Base-by-base conservation (phyloP, 2,329 filamentous ascomycete species). In the Colletotrichum somersetense region DNA sequence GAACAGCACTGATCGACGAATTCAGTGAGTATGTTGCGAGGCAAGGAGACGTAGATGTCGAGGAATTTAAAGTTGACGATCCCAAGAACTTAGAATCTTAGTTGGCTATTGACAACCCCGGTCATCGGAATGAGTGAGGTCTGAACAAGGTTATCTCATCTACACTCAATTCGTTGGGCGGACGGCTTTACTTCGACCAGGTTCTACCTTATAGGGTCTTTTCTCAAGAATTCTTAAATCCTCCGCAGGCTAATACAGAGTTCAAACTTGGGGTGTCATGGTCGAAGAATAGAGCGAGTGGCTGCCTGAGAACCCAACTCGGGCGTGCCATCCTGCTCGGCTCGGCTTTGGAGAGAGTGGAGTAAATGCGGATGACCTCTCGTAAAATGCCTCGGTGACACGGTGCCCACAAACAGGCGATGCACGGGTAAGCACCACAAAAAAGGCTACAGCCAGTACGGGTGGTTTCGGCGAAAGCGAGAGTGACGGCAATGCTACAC, bases 91-190 rank as follows among this genome's bases (percentile, higher is more conserved):
- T 11, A 5, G 8, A 5, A 20, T 2, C n/a, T 52, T 33, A n/a
- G 18, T 18, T 20, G 35, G 26, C 10, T 5, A n/a, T 38, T 14
- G 53, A 35, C 20, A 26, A 14, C 26, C 53, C 33, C 33, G 10
- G 18, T 7, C 33, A 23, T 57, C 18, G 20, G 20, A 16, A 23
- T 14, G 7, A 40, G 6, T 44, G 56, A 58, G 35, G 56, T 58
- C 38, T 58, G 56, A 30, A 42, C 23, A 59, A 59, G 56, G 38
- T 59, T 44, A 44, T 35, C 18, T 57, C 33, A 38, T 12, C 20
- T 20, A n/a, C 53, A 14, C 53, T 40, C 12, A 16, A 16, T 16
- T 6, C 20, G 20, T 23, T 56, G 53, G 33, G 53, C 53, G 4
- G 12, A 38, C 33, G 11, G 10, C 5, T 14, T 35, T 3, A 20